Base-by-base conservation (phyloP, 2,329 filamentous ascomycete species). In the Alternaria arbusti region DNA sequence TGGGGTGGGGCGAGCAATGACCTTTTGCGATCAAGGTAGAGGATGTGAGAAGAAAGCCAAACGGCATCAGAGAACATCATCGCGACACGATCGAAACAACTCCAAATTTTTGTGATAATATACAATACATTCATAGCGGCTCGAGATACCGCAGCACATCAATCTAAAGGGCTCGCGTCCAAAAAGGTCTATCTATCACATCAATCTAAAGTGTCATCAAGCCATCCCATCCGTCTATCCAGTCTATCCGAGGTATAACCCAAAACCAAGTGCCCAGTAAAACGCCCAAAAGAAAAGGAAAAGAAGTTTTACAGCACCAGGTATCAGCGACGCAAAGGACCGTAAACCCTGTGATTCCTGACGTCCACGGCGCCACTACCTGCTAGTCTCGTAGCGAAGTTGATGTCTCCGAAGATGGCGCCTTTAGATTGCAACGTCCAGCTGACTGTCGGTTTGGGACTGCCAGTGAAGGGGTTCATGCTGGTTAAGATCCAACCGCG, bases 371-470 rank as follows among this genome's bases (percentile, higher is more conserved):
- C 59, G 15, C 52, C 60, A 26, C 63, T 54, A 9, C 61, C 54
- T 20, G 61, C 70, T 44, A 76, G 32, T 6, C 54, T 67, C 3
- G 30, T 60, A 44, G 61, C 61, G 26, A 78, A 77, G 10, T 55
- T 55, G 12, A 25, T 56, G 59, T 82, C 81, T 17, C 78, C 79
- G 72, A 83, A 82, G 7, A 83, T 61, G 3, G 79, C 74, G 2
- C 76, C 76, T 69, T 83, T 83, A 4, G 75, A 75, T 30, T 78
- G 69, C 26, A 83, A 40, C 2, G 77, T 81, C 82, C 82, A 83
- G 25, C 78, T 75, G 8, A 75, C 73, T n/a, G 59, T 65, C 15
- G 54, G 57, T 17, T 70, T 67, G 6, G 65, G 45, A 56, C 67
- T 67, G 0, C 71, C 73, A 1, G 72, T 76, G 30, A 59, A 73